Conservation (phyloP, 371 early-diverging fungal genomes). For the Dinochytrium kinnereticum region DNA sequence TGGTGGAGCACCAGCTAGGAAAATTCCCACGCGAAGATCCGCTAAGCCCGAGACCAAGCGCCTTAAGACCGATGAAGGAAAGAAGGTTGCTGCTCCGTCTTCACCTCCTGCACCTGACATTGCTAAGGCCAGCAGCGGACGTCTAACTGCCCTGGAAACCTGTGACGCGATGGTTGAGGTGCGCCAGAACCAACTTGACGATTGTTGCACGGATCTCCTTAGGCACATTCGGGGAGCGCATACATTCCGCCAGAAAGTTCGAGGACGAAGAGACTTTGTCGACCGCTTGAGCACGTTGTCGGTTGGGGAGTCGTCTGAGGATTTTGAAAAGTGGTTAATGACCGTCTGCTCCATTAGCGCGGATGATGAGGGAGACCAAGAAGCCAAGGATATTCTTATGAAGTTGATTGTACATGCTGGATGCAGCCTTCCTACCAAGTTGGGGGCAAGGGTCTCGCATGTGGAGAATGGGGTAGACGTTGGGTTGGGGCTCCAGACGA, state of each 20-base stretch:
- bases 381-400: conserved; percentile 31
- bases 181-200: conserved; percentile 34
- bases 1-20: not conserved
- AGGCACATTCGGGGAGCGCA: conserved; percentile 22
- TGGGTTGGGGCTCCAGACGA: not conserved
- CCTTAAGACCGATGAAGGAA: not conserved
- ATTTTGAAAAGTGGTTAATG: conserved; percentile 38
- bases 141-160: conserved; percentile 40
- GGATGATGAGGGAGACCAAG: conserved; percentile 33
- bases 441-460: conserved; percentile 7
- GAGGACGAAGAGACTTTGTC: conserved; percentile 19
- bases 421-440: conserved; percentile 11
- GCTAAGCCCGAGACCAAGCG: conserved; percentile 3
- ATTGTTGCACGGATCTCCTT: conserved; percentile 30
- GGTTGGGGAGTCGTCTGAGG: conserved; percentile 28
- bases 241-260: conserved; percentile 9
- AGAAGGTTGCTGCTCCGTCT: not conserved
- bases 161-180: conserved; percentile 42
- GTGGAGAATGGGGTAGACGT: conserved; percentile 12
- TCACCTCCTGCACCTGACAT: not conserved
- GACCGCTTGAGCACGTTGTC: not conserved
- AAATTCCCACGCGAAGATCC: conserved; percentile 8
- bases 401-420: conserved; percentile 27
- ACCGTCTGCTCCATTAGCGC: conserved; percentile 12
- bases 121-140: not conserved